These are phyloP conservation scores for Paramecium pentaurelia DNA, from an alignment of 73 alveolate genomes.

Conservation along the genomic window DNA sequence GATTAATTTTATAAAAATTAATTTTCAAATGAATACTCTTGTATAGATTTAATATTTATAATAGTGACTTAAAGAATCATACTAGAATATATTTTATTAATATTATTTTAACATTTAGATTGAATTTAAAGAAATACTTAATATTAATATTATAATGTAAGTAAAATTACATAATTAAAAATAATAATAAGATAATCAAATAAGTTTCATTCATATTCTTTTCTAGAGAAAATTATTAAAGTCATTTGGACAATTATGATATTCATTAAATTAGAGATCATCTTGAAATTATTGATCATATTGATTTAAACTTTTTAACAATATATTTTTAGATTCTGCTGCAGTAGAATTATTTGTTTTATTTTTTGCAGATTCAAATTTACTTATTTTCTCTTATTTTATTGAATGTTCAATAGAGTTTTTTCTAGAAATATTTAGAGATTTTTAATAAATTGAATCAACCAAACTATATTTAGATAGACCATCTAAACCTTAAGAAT, in stretches of 20 bases:
- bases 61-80: too few relatives aligned
- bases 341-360: background rate
- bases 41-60: too few relatives aligned
- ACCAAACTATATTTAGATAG: background rate
- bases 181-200: background rate
- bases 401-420: background rate
- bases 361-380: background rate
- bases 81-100: too few relatives aligned
- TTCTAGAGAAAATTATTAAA: background rate
- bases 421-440: background rate
- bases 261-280: constrained; percentile 3
- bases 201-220: background rate
- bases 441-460: background rate
- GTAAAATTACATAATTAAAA: background rate
- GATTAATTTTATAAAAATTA: too few relatives aligned
- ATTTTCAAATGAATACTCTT: too few relatives aligned
- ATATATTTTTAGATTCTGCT: background rate
- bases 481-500: background rate
- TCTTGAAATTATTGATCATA: background rate
- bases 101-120: background rate
- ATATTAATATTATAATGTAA: background rate
- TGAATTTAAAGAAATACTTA: background rate
- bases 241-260: background rate
- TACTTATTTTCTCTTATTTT: background rate
- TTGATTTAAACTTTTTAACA: background rate